phyloP scores from a whole-genome alignment of 1,284 basidiomycete genomes.

The Serendipita sp. region DNA sequence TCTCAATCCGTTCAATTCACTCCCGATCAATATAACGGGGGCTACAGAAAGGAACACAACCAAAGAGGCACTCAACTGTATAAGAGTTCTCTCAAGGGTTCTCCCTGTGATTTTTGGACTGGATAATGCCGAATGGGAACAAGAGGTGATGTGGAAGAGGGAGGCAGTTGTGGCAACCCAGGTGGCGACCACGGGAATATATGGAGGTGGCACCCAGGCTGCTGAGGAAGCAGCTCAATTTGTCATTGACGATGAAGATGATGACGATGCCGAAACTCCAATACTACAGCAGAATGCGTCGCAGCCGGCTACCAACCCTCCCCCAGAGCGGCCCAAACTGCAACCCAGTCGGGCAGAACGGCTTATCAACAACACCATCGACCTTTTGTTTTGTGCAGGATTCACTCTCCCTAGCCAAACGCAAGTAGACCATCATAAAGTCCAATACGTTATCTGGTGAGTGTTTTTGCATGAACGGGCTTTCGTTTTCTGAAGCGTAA shows the following conservation, averaged over 20 bases:
- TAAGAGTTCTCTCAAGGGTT: conserved; percentile 75
- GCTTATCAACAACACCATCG: conserved; percentile 63
- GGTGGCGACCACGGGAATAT: conserved; percentile 19
- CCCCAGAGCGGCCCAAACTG: conserved; percentile 26
- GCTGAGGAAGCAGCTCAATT: conserved; percentile 41
- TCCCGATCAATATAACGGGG: conserved; percentile 12
- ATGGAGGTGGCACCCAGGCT: conserved; percentile 19
- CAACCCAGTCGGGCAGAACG: conserved; percentile 65
- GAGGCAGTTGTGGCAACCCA: conserved; percentile 28
- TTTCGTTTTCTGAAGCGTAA: background rate
- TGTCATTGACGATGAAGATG: conserved; percentile 72
- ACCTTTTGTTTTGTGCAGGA: conserved; percentile 80
- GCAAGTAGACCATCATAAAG: conserved; percentile 68
- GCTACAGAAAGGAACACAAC: conserved; percentile 50
- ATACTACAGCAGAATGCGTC: conserved; percentile 19
- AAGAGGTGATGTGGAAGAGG: conserved; percentile 60
- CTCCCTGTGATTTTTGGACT: conserved; percentile 77
- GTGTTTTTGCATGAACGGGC: conserved; percentile 17
- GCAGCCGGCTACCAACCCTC: conserved; percentile 14
- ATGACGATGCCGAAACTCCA: conserved; percentile 32
- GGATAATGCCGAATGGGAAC: conserved; percentile 60
- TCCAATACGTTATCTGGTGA: conserved; percentile 75
- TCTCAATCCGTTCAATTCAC: conserved; percentile 19
- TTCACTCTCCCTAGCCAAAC: conserved; percentile 74
- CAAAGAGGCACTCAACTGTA: conserved; percentile 74